Base-by-base conservation (phyloP, 202 grass and related monocot species). In the Schoenoplectus tabernaemontani region DNA sequence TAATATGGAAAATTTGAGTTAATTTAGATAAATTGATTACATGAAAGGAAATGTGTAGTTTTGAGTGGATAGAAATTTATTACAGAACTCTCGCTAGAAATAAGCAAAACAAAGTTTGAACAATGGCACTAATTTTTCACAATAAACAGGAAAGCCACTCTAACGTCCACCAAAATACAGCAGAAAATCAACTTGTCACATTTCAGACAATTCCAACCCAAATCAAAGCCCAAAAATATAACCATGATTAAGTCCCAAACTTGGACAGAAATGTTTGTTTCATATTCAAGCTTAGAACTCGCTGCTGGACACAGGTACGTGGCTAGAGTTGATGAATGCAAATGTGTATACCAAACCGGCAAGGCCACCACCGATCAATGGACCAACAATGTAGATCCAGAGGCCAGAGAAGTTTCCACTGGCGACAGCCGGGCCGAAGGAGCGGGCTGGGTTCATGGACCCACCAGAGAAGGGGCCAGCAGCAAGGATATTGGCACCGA, bases 361-460 rank as follows among this genome's bases (percentile, higher is more conserved):
- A 34, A 93, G 60, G 11, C 91, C 88, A 9, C 91, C 88, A 72
- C 86, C 88, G 65, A 88, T 19, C 56, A 93, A 85, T 6, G 88
- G 88, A 13, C 91, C 91, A 39, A 90, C 86, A 84, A 86, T 88
- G 86, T 90, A 93, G 82, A 93, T 83, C 91, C 91, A 90, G 79
- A 77, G 73, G 84, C 82, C 50, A 24, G 91, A 63, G 82, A 78
- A 93, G 82, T 90, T 46, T 46, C 91, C 88, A 77, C 86, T 90
- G 66, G 86, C 88, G 0, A 93, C 91, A 36, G 87, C 87, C 0
- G 90, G 90, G 20, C 90, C 90, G 50, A 89, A 89, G 33, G 84
- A 93, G n/a, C 91, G 86, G 1, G 91, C 91, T 2, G 88, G 91
- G 93, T 96, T 96, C 93, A 96, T 92, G 61, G 93, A 96, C 0